Conservation (phyloP, 2,329 filamentous ascomycete species). For the Botryotinia narcissicola region DNA sequence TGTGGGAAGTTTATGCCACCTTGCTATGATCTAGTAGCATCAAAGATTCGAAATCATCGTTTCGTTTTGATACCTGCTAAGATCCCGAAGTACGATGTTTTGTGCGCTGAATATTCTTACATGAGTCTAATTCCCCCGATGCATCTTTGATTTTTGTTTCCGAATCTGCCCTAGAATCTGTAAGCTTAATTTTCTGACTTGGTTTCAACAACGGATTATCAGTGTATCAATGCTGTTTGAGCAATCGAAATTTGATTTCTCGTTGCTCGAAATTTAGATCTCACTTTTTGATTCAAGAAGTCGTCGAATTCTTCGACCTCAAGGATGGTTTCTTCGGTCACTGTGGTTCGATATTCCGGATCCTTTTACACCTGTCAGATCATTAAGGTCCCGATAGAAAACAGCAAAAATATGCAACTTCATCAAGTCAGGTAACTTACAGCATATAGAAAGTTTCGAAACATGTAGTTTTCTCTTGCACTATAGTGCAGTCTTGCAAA, state of each 20-base stretch:
- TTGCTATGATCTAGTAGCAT: not conserved
- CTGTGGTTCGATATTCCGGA: not conserved
- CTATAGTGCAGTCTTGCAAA: not conserved
- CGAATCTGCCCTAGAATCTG: not conserved
- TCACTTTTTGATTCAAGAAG: not conserved
- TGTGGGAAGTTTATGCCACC: too few species aligned
- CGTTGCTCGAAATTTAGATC: not conserved
- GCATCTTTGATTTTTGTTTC: not conserved
- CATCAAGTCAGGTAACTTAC: not conserved
- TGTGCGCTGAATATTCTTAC: not conserved
- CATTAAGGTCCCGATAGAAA: not conserved
- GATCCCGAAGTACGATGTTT: not conserved
- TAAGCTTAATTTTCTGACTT: not conserved
- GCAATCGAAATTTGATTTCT: not conserved
- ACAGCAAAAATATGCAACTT: accelerated
- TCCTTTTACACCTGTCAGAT: not conserved
- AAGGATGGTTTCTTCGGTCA: not conserved
- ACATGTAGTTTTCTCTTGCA: not conserved
- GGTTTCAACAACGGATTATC: too few species aligned
- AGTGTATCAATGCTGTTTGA: not conserved
- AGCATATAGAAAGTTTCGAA: not conserved
- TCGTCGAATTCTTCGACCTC: not conserved
- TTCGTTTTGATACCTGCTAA: not conserved
- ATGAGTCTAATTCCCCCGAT: not conserved
- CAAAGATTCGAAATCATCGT: not conserved